Evolutionary conservation across 202 grass and related monocot genomes (phyloP), one percentile per base, ranked within the genome.

Genomic region (Brachypodium distachyon): DNA sequence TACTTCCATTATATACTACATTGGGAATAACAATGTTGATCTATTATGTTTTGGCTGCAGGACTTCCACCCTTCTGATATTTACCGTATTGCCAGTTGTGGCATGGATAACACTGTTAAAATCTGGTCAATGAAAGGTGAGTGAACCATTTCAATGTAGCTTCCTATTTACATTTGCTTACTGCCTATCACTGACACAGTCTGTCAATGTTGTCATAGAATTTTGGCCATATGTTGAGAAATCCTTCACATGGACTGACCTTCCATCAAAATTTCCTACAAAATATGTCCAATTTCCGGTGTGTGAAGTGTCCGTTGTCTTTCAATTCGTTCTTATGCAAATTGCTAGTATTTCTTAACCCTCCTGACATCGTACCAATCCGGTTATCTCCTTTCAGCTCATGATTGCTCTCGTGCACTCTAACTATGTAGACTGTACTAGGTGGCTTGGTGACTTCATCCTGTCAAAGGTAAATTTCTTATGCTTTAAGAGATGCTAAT

Each of bases 51-150:
- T 51, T 76, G 44, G 63, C 44, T 88, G 19, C 85, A 98, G 91
- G 89, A 98, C 63, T 98, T 98, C 73, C 95, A 98, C 78, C 95
- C 95, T 55, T 94, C 87, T 67, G 95, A 98, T 84, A 98, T 98
- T n/a, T 88, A 94, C n/a, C 64, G 89, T 22, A 90, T 98, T 74
- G 95, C 91, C 74, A 92, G 95, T 67, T 98, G 91, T 87, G 95
- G 95, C 46, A 94, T 98, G 95, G 95, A 92, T 72, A 91, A 91
- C 76, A 92, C 95, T 77, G 89, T 94, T 68, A 97, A 90, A 84
- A 94, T 97, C 29, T 97, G 91, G 95, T 98, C 95, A 61, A 94
- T 98, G 91, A 98, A 98, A 94, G 95, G 95, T 94, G 44, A 76
- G 61, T 18, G 13, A 67, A 33, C 42, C 52, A 61, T 44, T 63